A percentile compares a stretch with the other conserved stretches of the same genome.
Conservation (phyloP, 169 alveolate genomes). For the Plasmodium adleri region DNA sequence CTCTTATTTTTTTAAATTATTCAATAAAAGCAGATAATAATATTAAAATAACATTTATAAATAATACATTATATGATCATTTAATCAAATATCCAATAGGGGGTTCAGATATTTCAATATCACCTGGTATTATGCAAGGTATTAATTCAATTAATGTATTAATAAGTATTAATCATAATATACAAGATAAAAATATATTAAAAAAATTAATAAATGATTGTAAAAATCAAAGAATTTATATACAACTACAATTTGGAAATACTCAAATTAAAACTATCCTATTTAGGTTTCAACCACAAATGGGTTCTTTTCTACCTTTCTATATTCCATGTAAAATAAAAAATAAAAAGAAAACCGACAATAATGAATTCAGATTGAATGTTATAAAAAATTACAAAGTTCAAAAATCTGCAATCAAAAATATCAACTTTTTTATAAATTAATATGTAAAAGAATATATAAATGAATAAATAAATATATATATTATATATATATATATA, state of each 20-base stretch:
- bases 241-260: conserved; percentile 34
- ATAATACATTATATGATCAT: conserved; percentile 41
- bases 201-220: conserved; percentile 30
- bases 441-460: not conserved
- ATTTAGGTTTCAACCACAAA: conserved; percentile 64
- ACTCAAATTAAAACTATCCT: conserved; percentile 38
- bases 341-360: not conserved
- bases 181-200: conserved; percentile 9
- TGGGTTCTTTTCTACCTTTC: conserved; percentile 53
- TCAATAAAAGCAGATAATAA: conserved; percentile 25
- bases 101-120: conserved; percentile 59
- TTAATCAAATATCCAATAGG: conserved; percentile 46
- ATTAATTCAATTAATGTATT: conserved; percentile 41
- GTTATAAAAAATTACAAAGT: conserved; percentile 46
- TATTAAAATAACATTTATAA: conserved; percentile 33
- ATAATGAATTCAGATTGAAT: conserved; percentile 46
- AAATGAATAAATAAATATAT: not conserved
- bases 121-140: conserved; percentile 75
- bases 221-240: conserved; percentile 49
- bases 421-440: conserved; percentile 62
- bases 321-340: conserved; percentile 43
- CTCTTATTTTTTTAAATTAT: conserved; percentile 64
- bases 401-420: conserved; percentile 52
- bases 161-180: conserved; percentile 30
- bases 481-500: not conserved